Evolutionary conservation across 2,329 filamentous ascomycete genomes (phyloP).

Genomic region (Penicillium decumbens): DNA sequence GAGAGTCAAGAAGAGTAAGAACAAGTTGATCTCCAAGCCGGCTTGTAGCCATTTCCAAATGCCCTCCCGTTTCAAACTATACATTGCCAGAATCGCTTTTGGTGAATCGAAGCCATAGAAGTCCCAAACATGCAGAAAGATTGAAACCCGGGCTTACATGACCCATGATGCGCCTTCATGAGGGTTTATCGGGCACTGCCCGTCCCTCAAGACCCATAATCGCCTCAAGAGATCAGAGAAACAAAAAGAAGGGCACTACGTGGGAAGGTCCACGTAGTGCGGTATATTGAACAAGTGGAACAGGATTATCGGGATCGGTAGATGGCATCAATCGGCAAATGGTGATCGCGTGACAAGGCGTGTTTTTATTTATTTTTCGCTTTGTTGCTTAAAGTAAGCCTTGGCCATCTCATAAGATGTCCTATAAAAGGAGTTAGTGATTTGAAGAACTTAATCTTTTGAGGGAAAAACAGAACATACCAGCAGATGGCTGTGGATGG

Average conservation of each 20-base stretch:
- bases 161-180: constrained; percentile 8
- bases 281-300: constrained; percentile 12
- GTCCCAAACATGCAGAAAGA: constrained; percentile 18
- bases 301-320: constrained; percentile 2
- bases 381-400: constrained; percentile 57
- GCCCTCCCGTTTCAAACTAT: constrained; percentile 17
- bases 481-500: constrained; percentile 99
- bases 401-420: constrained; percentile 65
- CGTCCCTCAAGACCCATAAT: constrained; percentile 9
- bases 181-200: constrained; percentile 11
- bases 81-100: constrained; percentile 24
- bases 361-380: constrained; percentile 19
- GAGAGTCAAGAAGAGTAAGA: constrained; percentile 7
- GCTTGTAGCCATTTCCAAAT: constrained; percentile 6
- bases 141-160: constrained; percentile 6
- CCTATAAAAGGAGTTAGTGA: constrained; percentile 35
- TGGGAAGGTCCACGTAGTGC: constrained; percentile 8
- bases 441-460: background rate
- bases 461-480: constrained; percentile 49
- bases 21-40: constrained; percentile 10
- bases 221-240: constrained; percentile 10
- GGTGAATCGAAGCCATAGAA: constrained; percentile 10
- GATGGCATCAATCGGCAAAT: constrained; percentile 5
- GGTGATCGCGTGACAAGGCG: background rate
- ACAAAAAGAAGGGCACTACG: constrained; percentile 4